Base-by-base conservation (phyloP, 23 red algal genomes). In the Pyropia yezoensis region DNA sequence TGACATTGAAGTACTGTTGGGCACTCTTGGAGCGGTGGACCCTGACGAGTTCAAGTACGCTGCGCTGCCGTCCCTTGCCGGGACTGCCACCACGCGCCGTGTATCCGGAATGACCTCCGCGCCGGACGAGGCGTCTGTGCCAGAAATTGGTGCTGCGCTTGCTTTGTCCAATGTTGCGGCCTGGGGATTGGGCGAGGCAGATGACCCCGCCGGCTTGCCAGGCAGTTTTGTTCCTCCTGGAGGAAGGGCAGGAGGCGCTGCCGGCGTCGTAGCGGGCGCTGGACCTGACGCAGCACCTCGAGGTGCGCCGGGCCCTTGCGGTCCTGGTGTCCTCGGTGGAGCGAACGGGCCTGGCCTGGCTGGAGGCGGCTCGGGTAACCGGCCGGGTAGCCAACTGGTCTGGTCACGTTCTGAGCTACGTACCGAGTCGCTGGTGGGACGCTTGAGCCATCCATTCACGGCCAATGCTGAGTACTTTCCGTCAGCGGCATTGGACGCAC, bases 371-470 rank as follows among this genome's bases (percentile, higher is more conserved):
- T 12, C 30, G 54, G 25, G 54, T 45, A 11, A 73, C 67, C 16
- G 19, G 18, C 22, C 50, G 24, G 18, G 75, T 73, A 64, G 13
- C 33, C 52, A 29, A 61, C 67, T 75, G 9, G 49, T 57, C 5
- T 80, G 84, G 84, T 70, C 61, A 15, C 45, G 39, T 14, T 52
- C 67, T 25, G 84, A 81, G 71, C 51, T 80, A 50, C 34, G 53
- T 3, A 79, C 76, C 19, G 57, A 66, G 22, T 90, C 78, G 9
- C 66, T 98, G 34, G 83, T 98, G 12, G 74, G 59, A 13, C 79
- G 79, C 22, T 64, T 98, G 23, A 80, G 78, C 2, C 94, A 98
- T 72, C 94, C 94, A 17, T 98, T 91, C 53, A 91, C 94, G 22
- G 81, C 79, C 27, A 90, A 85, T 39, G 76, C 71, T 6, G 79